Percentiles rank a stretch among this genome's conserved stretches.
These are phyloP conservation scores for Myriosclerotinia scirpicola DNA, from an alignment of 2,329 filamentous ascomycete species.

Conservation along the genomic window DNA sequence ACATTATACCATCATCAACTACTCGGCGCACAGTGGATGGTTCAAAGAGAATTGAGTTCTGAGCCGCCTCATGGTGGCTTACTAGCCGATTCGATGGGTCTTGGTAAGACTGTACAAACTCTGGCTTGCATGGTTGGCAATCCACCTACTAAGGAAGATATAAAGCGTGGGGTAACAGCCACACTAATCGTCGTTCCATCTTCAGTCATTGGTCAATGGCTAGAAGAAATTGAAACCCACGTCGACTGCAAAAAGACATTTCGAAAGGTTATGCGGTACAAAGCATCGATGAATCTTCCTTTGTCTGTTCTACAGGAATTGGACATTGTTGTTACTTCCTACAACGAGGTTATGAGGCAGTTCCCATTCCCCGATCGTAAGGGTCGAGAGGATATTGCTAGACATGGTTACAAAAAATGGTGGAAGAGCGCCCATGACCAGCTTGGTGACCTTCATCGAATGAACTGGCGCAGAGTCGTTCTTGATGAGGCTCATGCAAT, in stretches of 20 bases:
- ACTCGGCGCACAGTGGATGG: slow-evolving; percentile 54
- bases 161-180: slow-evolving; percentile 27
- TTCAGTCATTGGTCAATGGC: slow-evolving; percentile 38
- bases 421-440: slow-evolving; percentile 36
- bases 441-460: slow-evolving; percentile 43
- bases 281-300: slow-evolving; percentile 20
- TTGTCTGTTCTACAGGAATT: slow-evolving; percentile 27
- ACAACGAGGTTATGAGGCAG: slow-evolving; percentile 51
- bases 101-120: slow-evolving; percentile 62
- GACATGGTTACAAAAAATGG: slow-evolving; percentile 41
- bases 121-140: slow-evolving; percentile 43
- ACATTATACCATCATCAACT: slow-evolving; percentile 52
- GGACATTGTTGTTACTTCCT: slow-evolving; percentile 38
- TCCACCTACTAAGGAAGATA: slow-evolving; percentile 45
- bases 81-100: slow-evolving; percentile 61
- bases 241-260: slow-evolving; percentile 26
- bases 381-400: slow-evolving; percentile 78
- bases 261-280: slow-evolving; percentile 35
- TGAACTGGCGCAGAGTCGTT: slow-evolving; percentile 52
- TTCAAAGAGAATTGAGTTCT: slow-evolving; percentile 47
- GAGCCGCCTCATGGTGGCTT: slow-evolving; percentile 52
- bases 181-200: slow-evolving; percentile 39
- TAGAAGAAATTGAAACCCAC: slow-evolving; percentile 36
- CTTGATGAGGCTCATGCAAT: slow-evolving; percentile 59
- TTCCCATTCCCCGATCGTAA: slow-evolving; percentile 90